Conservation (phyloP, 305 asterid species). For the Euphrasia arctica region DNA sequence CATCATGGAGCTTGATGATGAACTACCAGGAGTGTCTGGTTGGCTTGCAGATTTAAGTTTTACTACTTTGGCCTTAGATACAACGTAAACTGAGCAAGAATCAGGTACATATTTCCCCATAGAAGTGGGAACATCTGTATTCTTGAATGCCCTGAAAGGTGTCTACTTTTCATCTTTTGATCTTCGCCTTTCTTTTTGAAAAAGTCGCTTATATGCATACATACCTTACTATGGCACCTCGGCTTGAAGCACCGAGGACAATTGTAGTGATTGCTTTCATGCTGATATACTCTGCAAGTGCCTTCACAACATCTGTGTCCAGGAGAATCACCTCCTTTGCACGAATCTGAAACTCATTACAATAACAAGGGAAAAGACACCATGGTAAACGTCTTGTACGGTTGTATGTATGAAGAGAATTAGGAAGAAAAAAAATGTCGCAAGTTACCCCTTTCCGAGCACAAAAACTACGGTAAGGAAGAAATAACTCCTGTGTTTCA, state of each 20-base stretch:
- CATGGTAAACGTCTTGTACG: too few species aligned
- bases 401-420: too few species aligned
- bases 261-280: constrained; percentile 36
- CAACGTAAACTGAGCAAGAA: constrained; percentile 55
- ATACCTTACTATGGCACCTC: constrained; percentile 63
- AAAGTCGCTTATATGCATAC: too few species aligned
- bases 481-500: constrained; percentile 64
- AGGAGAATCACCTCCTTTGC: constrained; percentile 67
- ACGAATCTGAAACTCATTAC: constrained; percentile 42
- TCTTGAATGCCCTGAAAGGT: constrained; percentile 62
- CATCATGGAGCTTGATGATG: constrained; percentile 23
- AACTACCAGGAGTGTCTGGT: constrained; percentile 29
- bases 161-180: too few species aligned
- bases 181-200: too few species aligned
- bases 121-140: constrained; percentile 47
- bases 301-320: constrained; percentile 49
- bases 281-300: constrained; percentile 45
- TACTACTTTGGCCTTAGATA: constrained; percentile 45
- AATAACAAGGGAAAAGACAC: not conserved
- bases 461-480: constrained; percentile 72
- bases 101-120: constrained; percentile 57
- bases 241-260: constrained; percentile 62
- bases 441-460: constrained; percentile 78
- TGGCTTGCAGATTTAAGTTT: constrained; percentile 39
- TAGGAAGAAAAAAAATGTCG: not conserved